A percentile compares a stretch with the other conserved stretches of the same genome.
These are phyloP conservation scores for Marasmius sp. DNA, from an alignment of 1,284 basidiomycete species.

Conservation along the genomic window DNA sequence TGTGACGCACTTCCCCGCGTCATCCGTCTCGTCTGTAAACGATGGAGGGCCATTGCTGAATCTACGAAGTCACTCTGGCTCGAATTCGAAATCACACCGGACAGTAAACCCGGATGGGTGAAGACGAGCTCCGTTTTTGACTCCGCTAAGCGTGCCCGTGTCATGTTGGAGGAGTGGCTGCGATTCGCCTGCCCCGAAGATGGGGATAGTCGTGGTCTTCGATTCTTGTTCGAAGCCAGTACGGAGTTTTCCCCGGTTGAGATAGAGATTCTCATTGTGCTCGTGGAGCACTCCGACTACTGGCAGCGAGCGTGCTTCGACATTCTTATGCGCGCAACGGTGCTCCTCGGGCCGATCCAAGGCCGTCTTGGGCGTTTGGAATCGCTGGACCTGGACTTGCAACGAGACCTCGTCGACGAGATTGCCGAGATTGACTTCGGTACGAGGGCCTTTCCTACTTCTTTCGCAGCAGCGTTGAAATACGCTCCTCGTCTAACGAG, in stretches of 20 bases:
- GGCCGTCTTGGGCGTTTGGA: background rate
- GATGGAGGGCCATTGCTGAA: background rate
- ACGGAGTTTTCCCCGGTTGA: background rate
- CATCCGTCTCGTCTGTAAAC: background rate
- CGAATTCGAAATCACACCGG: background rate
- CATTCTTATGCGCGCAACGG: background rate
- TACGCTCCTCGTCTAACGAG: background rate
- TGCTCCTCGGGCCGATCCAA: background rate
- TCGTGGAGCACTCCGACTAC: background rate
- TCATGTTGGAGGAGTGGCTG: background rate
- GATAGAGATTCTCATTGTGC: background rate
- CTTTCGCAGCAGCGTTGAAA: background rate
- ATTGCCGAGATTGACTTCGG: background rate
- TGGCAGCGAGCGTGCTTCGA: background rate
- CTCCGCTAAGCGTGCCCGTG: background rate
- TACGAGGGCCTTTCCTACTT: background rate
- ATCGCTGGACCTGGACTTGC: background rate
- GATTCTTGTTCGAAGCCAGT: background rate
- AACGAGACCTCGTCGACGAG: background rate
- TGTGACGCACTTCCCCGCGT: background rate
- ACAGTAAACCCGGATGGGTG: background rate
- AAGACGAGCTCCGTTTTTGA: background rate
- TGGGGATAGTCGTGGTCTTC: background rate
- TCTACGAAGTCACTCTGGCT: background rate
- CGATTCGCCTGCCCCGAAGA: background rate